phyloP scores from a whole-genome alignment of 257 asterid genomes.

The Linaria vulgaris region DNA sequence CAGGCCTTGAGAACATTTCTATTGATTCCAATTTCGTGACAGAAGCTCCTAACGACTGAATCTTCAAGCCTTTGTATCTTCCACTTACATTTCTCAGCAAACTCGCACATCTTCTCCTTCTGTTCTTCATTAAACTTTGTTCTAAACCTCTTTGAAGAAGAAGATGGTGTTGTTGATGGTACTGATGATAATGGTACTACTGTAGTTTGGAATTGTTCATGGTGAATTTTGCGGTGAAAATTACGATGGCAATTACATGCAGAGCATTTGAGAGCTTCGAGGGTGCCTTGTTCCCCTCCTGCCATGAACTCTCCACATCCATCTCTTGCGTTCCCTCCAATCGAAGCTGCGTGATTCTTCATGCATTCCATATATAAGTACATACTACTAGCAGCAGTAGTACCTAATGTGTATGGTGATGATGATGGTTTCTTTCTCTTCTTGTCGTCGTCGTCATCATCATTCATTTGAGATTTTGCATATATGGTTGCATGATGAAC shows the following conservation, averaged over 20 bases:
- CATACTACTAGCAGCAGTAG: too few relatives aligned
- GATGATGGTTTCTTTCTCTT: background rate
- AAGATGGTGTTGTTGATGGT: too few relatives aligned
- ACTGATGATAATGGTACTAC: too few relatives aligned
- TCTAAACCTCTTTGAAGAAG: constrained; percentile 55
- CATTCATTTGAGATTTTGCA: background rate
- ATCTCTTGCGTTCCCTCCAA: constrained; percentile 37
- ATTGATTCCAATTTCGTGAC: constrained; percentile 41
- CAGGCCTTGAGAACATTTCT: constrained; percentile 54
- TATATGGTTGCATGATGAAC: background rate
- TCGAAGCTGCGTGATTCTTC: constrained; percentile 47
- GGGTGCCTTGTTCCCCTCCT: constrained; percentile 33
- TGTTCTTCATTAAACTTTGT: constrained; percentile 56
- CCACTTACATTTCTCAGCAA: constrained; percentile 52
- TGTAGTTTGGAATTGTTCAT: too few relatives aligned
- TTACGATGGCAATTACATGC: constrained; percentile 48
- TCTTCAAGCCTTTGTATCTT: constrained; percentile 46
- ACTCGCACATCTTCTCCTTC: constrained; percentile 49
- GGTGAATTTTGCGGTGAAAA: constrained; percentile 27
- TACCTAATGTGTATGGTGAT: too few relatives aligned
- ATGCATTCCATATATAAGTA: constrained; percentile 45
- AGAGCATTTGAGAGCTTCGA: constrained; percentile 40
- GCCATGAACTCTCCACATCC: constrained; percentile 51
- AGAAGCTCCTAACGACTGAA: constrained; percentile 40
- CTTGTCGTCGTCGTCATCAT: background rate